Evolutionary conservation across 129 eudicot species (phyloP), one percentile per base, ranked within the genome.

Genomic region (Glebionis coronaria): DNA sequence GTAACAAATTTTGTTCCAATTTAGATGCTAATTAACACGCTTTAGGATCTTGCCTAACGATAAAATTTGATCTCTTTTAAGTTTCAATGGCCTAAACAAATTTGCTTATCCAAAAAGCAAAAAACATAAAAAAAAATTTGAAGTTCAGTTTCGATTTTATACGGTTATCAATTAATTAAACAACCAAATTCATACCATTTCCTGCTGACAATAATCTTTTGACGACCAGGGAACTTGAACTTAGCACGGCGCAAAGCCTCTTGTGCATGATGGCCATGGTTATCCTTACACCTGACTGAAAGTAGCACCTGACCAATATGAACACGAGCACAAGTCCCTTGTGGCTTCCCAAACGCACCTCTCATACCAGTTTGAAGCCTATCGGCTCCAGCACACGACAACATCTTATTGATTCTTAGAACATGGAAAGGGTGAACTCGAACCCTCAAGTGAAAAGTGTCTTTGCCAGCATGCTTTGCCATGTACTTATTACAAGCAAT

Each of bases 301-400:
- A 80, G 84, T 20, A 80, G 81, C 28, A 80, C 84, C 71, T 76
- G 84, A 9, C 85, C 89, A 5, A 83, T 83, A 42, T 74, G 73
- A 5, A 84, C 89, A 23, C 85, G 78, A 10, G 89, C 85, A 75
- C 90, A 84, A 1, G 71, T 67, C 42, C 90, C 86, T 25, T n/a
- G 67, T 0, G 89, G 89, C 53, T 84, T 84, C n/a, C 89, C 85
- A 15, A 84, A 84, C 1, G 90, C 90, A 4, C 90, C 86, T 56
- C 82, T 68, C 90, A 84, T 84, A 20, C 86, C 90, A 0, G 90
- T 84, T 16, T 78, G 90, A 73, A 81, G 90, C 74, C 90, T 53
- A 78, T 84, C 86, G 7, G 86, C 90, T 9, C 86, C 90, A 27
- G 90, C 90, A 75, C 90, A 84, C 1, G 86, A 84, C 56, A 81